These are phyloP conservation scores for Monilinia aucupariae DNA, from an alignment of 2,329 filamentous ascomycete species.

Conservation along the genomic window DNA sequence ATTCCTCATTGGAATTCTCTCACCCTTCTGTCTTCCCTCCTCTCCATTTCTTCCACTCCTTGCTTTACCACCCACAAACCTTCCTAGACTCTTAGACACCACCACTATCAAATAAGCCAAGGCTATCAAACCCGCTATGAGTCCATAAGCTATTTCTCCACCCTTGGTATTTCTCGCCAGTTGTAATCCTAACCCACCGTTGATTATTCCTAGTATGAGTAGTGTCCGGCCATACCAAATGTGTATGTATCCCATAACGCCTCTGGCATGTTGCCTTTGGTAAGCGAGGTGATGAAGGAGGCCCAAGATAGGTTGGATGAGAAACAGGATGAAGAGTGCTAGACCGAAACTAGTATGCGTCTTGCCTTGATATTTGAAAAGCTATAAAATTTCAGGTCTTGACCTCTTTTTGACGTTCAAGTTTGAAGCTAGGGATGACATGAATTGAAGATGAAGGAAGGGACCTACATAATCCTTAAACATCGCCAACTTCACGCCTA, in stretches of 20 bases:
- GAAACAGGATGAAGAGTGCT: conserved; percentile 48
- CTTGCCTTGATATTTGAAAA: conserved; percentile 37
- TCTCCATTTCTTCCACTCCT: not conserved
- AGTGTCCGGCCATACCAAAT: conserved; percentile 57
- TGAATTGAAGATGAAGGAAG: conserved; percentile 27
- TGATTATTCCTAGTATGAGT: conserved; percentile 54
- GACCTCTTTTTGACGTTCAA: not conserved
- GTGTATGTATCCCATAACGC: conserved; percentile 50
- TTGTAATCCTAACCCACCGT: conserved; percentile 56
- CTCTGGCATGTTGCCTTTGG: conserved; percentile 40
- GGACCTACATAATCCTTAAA: conserved; percentile 39
- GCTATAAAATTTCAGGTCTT: conserved; percentile 36
- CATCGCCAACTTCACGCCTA: conserved; percentile 48
- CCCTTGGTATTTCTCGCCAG: conserved; percentile 40
- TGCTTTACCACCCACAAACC: not conserved
- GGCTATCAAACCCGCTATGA: conserved; percentile 48
- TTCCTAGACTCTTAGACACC: not conserved
- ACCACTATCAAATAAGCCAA: conserved; percentile 38
- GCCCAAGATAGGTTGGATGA: conserved; percentile 54
- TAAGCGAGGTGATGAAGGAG: conserved; percentile 52
- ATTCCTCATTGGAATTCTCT: not conserved
- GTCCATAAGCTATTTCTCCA: conserved; percentile 50
- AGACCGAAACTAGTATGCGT: conserved; percentile 53
- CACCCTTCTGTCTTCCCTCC: not conserved
- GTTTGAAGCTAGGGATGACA: not conserved